Evolutionary conservation across 202 grass and related monocot genomes (phyloP), one percentile per base, ranked within the genome.

Genomic region (Setaria italica): DNA sequence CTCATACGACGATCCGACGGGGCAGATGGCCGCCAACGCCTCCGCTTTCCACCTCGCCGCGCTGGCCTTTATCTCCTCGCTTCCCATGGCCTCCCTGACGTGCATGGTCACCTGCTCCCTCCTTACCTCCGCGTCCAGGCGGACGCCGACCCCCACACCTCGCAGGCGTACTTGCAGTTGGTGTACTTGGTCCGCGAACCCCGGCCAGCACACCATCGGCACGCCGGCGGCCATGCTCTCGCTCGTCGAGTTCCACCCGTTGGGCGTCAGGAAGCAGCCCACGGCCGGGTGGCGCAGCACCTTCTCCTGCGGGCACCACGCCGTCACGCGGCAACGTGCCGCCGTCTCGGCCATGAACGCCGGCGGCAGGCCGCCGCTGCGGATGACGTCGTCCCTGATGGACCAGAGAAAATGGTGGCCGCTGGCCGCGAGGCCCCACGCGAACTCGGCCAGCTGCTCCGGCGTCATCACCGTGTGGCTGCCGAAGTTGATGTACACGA

Each of bases 401-500:
- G 53, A 58, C 73, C 73, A 76, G 0, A 76, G 53, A 35, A 76
- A 21, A 2, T 2, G 34, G 73, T 58, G 74, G 53, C 73, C 73
- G 34, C 53, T 57, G 16, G 51, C 51, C 5, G 34, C 54, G 19
- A 93, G 73, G 3, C 93, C 90, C 90, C 90, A 62, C 21, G 91
- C 87, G 69, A 96, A 91, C 81, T 96, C 89, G 1, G 49, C 3
- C 10, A 91, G 63, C 13, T 91, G 91, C 19, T 76, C 32, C 33
- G 37, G 42, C 48, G 85, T 84, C 79, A 91, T 54, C 33, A 91
- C 60, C 1, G 88, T 91, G 82, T 91, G 82, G 80, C 94, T 97
- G 32, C 94, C 94, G 74, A 94, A 97, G 89, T 94, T 94, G 29
- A 92, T 86, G 51, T 94, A 97, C 11, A 97, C 80, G 54, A 97